These are phyloP conservation scores for Ceratobasidium papillatum DNA, from an alignment of 1,284 basidiomycete species.

Conservation along the genomic window DNA sequence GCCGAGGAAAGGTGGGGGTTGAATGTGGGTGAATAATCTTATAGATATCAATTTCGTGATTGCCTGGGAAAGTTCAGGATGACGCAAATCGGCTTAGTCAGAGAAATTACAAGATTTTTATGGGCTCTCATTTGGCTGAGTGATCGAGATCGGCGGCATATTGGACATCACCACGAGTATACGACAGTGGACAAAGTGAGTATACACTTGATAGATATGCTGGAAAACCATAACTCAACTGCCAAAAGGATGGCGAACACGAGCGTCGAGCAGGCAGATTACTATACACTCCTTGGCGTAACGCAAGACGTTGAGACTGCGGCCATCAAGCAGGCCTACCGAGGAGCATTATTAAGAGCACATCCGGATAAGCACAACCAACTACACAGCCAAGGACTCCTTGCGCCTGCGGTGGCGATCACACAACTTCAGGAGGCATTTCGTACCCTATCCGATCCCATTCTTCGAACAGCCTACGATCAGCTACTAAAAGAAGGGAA, in stretches of 20 bases:
- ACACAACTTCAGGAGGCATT: slow-evolving; percentile 66
- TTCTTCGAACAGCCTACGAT: slow-evolving; percentile 63
- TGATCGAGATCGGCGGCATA: not conserved
- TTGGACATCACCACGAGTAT: not conserved
- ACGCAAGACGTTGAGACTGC: slow-evolving; percentile 49
- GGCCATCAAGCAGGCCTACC: slow-evolving; percentile 76
- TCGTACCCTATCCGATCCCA: slow-evolving; percentile 50
- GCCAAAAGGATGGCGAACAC: not conserved
- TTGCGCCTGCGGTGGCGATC: slow-evolving; percentile 55
- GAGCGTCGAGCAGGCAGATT: not conserved
- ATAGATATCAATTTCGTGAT: slow-evolving; percentile 11
- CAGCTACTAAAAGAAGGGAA: slow-evolving; percentile 6
- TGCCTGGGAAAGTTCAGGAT: slow-evolving; percentile 31
- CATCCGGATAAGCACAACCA: slow-evolving; percentile 71
- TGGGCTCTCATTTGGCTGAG: not conserved
- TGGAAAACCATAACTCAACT: not conserved
- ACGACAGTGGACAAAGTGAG: not conserved
- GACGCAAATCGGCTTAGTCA: slow-evolving; percentile 32
- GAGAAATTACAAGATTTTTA: not conserved
- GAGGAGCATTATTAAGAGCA: slow-evolving; percentile 64
- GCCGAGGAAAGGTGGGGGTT: not conserved
- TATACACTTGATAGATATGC: not conserved
- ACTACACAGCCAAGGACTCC: slow-evolving; percentile 36
- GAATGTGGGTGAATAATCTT: not conserved
- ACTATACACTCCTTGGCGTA: slow-evolving; percentile 50